These are phyloP conservation scores for Triangularia verruculosa DNA, from an alignment of 2,329 filamentous ascomycete species.

Conservation along the genomic window DNA sequence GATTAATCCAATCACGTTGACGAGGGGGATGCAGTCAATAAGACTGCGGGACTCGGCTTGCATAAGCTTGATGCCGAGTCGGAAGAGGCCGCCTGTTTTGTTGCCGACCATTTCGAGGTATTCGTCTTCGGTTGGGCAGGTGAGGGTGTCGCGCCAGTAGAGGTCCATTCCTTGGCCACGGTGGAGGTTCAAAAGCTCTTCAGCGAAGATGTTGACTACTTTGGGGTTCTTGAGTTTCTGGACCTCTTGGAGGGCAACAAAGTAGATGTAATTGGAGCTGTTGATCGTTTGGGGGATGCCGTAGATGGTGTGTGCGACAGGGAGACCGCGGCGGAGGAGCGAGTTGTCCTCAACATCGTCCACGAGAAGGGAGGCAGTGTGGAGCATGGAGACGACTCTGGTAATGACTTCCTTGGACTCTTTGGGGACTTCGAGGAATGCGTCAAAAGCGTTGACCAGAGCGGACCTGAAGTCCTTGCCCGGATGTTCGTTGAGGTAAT, in stretches of 20 bases:
- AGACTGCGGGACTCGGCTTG: slow-evolving; percentile 62
- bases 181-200: slow-evolving; percentile 82
- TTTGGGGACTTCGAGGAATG: slow-evolving; percentile 71
- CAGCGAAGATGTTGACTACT: slow-evolving; percentile 69
- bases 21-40: slow-evolving; percentile 76
- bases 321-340: slow-evolving; percentile 70
- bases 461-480: slow-evolving; percentile 83
- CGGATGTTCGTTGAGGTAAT: slow-evolving; percentile 74
- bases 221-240: slow-evolving; percentile 67
- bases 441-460: slow-evolving; percentile 77
- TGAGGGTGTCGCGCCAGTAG: slow-evolving; percentile 83
- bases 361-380: slow-evolving; percentile 78
- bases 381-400: slow-evolving; percentile 77
- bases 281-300: slow-evolving; percentile 88
- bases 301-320: slow-evolving; percentile 81
- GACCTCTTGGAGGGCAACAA: slow-evolving; percentile 72
- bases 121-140: slow-evolving; percentile 80
- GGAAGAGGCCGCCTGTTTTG: slow-evolving; percentile 85
- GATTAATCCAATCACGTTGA: slow-evolving; percentile 79
- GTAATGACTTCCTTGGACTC: slow-evolving; percentile 72
- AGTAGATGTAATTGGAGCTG: slow-evolving; percentile 86
- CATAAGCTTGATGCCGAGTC: slow-evolving; percentile 83
- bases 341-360: slow-evolving; percentile 84
- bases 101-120: slow-evolving; percentile 94
- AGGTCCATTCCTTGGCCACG: slow-evolving; percentile 88